Base-by-base conservation (phyloP, 129 eudicot species). In the Tagetes patula region DNA sequence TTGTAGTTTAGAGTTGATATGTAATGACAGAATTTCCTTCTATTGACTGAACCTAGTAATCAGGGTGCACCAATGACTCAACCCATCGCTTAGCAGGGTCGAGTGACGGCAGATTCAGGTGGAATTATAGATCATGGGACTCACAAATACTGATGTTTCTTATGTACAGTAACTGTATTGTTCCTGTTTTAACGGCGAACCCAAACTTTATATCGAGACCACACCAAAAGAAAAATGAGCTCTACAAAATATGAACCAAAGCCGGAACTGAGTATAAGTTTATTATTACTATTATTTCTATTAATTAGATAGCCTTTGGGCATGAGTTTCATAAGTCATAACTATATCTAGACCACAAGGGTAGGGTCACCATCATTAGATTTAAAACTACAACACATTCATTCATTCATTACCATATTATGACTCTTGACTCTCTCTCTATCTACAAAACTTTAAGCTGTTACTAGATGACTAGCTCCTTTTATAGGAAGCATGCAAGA, bases 401-500 rank as follows among this genome's bases (percentile, higher is more conserved):
- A 42, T 39, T 45, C 27, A 20, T 20, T 20, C 52, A 30, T 42
- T 9, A 30, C 34, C 61, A 62, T 36, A 38, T 58, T 61, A 64
- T 61, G 66, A 36, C 66, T 36, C 68, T 13, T 50, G 60, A 43
- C 43, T 61, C 66, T 74, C 46, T 65, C 74, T 80, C 72, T 78
- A 78, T 70, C 47, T 59, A 40, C 58, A 71, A 8, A 20, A 33
- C 42, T 41, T 61, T 61, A 94, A 20, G 96, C 73, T 27, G 89
- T 82, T 73, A 88, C 96, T 65, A 90, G 56, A 75, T 87, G 93
- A 74, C 79, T 82, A 54, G 89, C 84, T 68, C 94, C 94, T 81
- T 72, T 79, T 3, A 90, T 68, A 0, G 99, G 99, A 80, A 95
- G 97, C 91, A 88, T 85, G 81, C 99, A 95, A 7, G 99, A 95